Percentiles rank a stretch among this genome's conserved stretches.
phyloP scores from a whole-genome alignment of 495 filamentous ascomycete genomes.

The Penicillium robsamsonii region DNA sequence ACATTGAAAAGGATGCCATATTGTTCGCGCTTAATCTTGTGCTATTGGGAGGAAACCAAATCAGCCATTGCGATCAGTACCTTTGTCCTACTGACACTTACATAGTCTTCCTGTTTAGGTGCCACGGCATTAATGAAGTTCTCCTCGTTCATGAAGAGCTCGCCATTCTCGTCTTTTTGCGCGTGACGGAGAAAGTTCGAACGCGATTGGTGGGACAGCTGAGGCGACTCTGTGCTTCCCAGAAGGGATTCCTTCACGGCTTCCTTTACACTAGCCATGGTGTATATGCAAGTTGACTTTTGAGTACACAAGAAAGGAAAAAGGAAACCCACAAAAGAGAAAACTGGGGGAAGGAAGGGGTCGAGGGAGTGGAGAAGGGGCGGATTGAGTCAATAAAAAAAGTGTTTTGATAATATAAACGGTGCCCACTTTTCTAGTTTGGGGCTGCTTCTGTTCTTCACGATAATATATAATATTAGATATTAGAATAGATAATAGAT shows the following conservation, averaged over 20 bases:
- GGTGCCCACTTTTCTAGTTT: background rate
- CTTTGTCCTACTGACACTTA: constrained; percentile 46
- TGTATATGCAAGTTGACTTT: constrained; percentile 18
- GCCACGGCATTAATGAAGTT: constrained; percentile 90
- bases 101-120: constrained; percentile 84
- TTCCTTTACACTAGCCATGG: constrained; percentile 60
- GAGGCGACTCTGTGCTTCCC: constrained; percentile 58
- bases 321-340: constrained; percentile 16
- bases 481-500: background rate
- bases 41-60: constrained; percentile 49
- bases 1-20: constrained; percentile 90
- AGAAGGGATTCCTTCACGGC: constrained; percentile 75
- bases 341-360: constrained; percentile 18
- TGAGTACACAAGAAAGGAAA: background rate
- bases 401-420: constrained; percentile 9
- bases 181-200: constrained; percentile 76
- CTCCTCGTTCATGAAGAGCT: constrained; percentile 74
- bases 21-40: constrained; percentile 95
- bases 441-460: background rate
- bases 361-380: constrained; percentile 24
- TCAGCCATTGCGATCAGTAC: constrained; percentile 18
- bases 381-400: constrained; percentile 30
- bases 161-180: constrained; percentile 70
- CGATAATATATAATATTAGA: background rate
- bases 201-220: constrained; percentile 67